Base-by-base conservation (phyloP, 208 protist genomes). In the Crithidia acanthocephali region DNA sequence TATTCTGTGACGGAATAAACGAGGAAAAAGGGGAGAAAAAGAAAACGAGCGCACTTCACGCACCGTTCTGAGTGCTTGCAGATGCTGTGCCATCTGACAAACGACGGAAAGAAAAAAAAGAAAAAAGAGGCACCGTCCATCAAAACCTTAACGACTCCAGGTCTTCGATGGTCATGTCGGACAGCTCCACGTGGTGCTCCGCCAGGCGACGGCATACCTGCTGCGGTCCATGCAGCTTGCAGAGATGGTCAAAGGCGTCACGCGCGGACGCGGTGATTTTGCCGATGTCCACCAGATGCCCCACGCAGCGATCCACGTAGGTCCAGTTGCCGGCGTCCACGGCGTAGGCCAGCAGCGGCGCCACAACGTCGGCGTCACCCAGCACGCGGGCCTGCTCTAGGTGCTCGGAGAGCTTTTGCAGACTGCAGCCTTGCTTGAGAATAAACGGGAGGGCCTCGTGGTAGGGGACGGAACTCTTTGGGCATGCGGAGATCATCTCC, bases 201-300 rank as follows among this genome's bases (percentile, higher is more conserved):
- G 60, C 52, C 35, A 96, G 67, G 51, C 73, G 75, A 27, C 50
- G 57, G 44, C 87, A 94, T 25, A 95, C 85, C 61, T 72, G 79
- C 64, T 85, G 59, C n/a, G 73, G 79, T 2, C 80, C 80, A 58
- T 96, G 89, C 27, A 94, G 76, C n/a, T 86, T 72, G 47, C 85
- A 87, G 48, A 96, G 74, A 56, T 91, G 88, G 23, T 63, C 68
- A 69, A 94, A 94, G 44, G 88, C 87, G 25, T 84, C 74, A 15
- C 72, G 70, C 16, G 87, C 81, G n/a, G 92, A 85, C 22, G 76
- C 51, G 15, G 87, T 85, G 53, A 96, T 77, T 32, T 92, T 86
- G 40, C 92, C 92, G 72, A 96, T 95, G 65, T 96, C 92, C 11
- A 92, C 87, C 28, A 96, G 63, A 52, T 96, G 92, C 2, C 82